A percentile compares a stretch with the other conserved stretches of the same genome.
Conservation (phyloP, 805 yeast species). For the Starmerella khaoyaiensis region DNA sequence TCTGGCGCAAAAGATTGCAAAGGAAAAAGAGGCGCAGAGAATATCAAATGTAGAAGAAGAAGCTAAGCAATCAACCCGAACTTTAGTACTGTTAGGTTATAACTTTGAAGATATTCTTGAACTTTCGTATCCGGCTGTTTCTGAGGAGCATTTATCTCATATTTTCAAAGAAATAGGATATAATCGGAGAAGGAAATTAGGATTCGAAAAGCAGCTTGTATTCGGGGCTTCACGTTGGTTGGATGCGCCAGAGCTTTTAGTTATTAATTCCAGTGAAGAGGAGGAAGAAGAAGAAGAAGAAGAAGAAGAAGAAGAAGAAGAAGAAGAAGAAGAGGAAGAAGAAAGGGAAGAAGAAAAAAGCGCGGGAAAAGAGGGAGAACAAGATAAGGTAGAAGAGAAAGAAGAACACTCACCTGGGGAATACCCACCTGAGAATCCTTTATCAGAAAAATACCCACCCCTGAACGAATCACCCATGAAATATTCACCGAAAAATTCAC, state of each 20-base stretch:
- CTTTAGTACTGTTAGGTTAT: slow-evolving; percentile 22
- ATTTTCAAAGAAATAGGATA: slow-evolving; percentile 6
- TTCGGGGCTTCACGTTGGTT: slow-evolving; percentile 19
- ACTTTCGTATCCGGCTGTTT: slow-evolving; percentile 3
- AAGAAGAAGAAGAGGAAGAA: background rate
- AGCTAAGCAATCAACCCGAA: slow-evolving; percentile 17
- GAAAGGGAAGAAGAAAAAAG: background rate
- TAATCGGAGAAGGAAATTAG: slow-evolving; percentile 2
- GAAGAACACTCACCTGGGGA: too few relatives aligned
- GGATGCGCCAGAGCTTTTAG: slow-evolving; percentile 2
- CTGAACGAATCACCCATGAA: too few relatives aligned
- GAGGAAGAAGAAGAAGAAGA: background rate
- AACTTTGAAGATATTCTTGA: slow-evolving; percentile 21
- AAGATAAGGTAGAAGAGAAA: too few relatives aligned
- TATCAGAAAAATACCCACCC: too few relatives aligned
- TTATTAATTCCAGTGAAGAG: slow-evolving; percentile 3
- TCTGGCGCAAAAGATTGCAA: slow-evolving; percentile 16
- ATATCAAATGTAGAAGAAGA: slow-evolving; percentile 3
- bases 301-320: background rate
- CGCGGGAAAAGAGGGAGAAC: background rate
- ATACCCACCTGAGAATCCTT: too few relatives aligned
- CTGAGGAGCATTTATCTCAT: slow-evolving; percentile 9
- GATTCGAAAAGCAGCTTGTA: background rate
- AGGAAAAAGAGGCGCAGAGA: slow-evolving; percentile 6
- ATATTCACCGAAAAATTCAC: too few relatives aligned